phyloP scores from a whole-genome alignment of 163 green algal species.

The Chlamydomonas reinhardtii region DNA sequence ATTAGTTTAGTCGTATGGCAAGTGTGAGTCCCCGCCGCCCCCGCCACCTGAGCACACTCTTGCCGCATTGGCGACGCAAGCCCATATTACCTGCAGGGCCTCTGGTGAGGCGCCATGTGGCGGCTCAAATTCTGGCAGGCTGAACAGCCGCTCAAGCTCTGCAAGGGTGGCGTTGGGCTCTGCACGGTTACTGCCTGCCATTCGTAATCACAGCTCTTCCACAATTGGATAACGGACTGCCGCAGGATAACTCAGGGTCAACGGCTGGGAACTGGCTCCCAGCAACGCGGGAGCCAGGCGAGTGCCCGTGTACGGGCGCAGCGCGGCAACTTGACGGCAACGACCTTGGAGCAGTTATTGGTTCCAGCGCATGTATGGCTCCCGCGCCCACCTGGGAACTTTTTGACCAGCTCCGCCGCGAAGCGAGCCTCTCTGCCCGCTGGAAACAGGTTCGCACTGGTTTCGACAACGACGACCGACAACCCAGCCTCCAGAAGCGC shows the following conservation, averaged over 20 bases:
- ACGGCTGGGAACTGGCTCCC: no score
- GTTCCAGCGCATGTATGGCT: no score
- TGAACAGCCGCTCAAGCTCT: constrained; percentile 15
- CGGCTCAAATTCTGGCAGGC: background rate
- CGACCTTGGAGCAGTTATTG: no score
- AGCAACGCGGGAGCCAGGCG: background rate
- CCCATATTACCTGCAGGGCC: background rate
- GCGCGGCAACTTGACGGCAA: no score
- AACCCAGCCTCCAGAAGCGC: constrained; percentile 1
- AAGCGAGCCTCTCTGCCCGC: background rate
- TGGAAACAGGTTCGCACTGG: background rate
- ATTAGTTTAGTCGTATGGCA: no score
- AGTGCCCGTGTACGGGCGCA: background rate
- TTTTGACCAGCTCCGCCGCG: background rate
- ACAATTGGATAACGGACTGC: no score
- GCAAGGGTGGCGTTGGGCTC: background rate
- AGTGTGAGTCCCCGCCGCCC: no score
- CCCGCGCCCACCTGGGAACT: constrained; percentile 1
- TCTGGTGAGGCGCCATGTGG: background rate
- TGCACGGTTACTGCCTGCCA: no score
- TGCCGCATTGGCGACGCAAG: no score
- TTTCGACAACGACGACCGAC: constrained; percentile 28
- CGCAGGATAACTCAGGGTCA: no score
- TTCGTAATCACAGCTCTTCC: no score
- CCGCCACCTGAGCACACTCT: no score